Evolutionary conservation across 257 asterid species (phyloP).

Genomic region (Primulina eburnea): DNA sequence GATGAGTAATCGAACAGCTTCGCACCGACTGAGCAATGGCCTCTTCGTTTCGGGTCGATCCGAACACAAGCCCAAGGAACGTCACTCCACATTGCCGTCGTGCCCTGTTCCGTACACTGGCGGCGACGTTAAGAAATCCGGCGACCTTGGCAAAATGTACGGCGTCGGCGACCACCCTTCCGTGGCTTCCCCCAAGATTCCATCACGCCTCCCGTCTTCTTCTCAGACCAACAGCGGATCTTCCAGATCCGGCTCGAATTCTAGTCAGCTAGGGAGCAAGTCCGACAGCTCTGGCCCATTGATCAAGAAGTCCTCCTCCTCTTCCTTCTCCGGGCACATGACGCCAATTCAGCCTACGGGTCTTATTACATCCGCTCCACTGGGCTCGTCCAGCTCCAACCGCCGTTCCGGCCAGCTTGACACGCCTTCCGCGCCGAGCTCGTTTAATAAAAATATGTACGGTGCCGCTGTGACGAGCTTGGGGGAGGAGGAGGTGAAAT

Average conservation of each 20-base stretch:
- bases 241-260: conserved; percentile 82
- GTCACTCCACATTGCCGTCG: conserved; percentile 64
- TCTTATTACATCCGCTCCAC: conserved; percentile 76
- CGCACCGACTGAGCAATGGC: conserved; percentile 90
- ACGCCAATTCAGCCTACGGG: conserved; percentile 87
- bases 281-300: conserved; percentile 62
- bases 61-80: conserved; percentile 66
- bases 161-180: conserved; percentile 64
- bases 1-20: conserved; percentile 73
- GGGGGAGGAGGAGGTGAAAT: conserved; percentile 42
- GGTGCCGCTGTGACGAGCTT: conserved; percentile 78
- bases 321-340: conserved; percentile 81
- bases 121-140: conserved; percentile 86
- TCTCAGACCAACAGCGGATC: conserved; percentile 80
- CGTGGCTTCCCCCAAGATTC: conserved; percentile 48
- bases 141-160: conserved; percentile 87
- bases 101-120: conserved; percentile 85
- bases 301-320: conserved; percentile 62
- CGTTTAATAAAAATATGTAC: conserved; percentile 51
- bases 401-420: conserved; percentile 73
- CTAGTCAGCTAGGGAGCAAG: conserved; percentile 54
- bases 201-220: conserved; percentile 54
- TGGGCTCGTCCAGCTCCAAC: conserved; percentile 45
- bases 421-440: conserved; percentile 35
- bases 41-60: conserved; percentile 85